Evolutionary conservation across 306 rosid species (phyloP), one percentile per base, ranked within the genome.

Genomic region (Inga laurina): DNA sequence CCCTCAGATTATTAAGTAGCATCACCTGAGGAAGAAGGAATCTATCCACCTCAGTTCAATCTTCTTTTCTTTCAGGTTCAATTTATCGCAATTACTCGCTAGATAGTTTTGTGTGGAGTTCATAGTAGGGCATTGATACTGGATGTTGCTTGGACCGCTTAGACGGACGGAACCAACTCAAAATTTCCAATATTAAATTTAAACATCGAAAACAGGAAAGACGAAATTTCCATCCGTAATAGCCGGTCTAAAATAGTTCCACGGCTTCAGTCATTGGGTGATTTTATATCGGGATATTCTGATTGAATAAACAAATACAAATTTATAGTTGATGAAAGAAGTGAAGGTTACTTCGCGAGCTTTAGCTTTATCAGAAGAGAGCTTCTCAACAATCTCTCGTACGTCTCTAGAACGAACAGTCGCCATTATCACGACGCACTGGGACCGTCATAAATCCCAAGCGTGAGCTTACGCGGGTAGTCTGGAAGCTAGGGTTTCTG

Each of bases 351-450:
- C 98, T 64, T 95, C 99, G 81, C 99, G 98, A 79, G 92, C 73
- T 90, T 90, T 95, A 72, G 87, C 91, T 90, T 93, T 95, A 73
- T 91, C 94, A 39, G 97, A 95, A 12, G 99, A 92, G 65, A 92
- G 94, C 86, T 92, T 92, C 15, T 91, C 88, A 32, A 89, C 84
- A 37, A 95, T 92, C 81, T 95, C 99, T 70, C 83, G 93, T 71
- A 92, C 84, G 83, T 95, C 99, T 81, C 94, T 87, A 79, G 97
- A 92, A 59, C 80, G 82, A 85, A 90, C 86, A 72, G 76, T 91
- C 85, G 90, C 87, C 83, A 75, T 65, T 48, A 52, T 82, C 65
- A 82, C 74, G 74, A 51, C 56, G 86, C 72, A 46, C 85, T 82
- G 69, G 35, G 6, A 35, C 49, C 64, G 69, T 74, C 45, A 45